Base-by-base conservation (phyloP, 768 basidiomycete species). In the Coprinopsis sp. region DNA sequence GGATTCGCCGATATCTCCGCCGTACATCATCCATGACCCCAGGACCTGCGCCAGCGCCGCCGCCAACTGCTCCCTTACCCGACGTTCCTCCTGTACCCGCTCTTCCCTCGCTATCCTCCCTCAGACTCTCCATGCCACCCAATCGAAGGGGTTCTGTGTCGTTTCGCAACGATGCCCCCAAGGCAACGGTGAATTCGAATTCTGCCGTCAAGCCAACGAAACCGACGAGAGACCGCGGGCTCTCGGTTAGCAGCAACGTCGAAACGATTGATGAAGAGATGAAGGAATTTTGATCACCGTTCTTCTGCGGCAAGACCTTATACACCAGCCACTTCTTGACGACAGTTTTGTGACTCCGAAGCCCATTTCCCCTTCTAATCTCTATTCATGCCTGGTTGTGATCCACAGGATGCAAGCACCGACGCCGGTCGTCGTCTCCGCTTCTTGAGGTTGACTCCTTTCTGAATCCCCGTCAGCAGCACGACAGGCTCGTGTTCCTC, bases 51-150 rank as follows among this genome's bases (percentile, higher is more conserved):
- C 60, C 60, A 4, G 63, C 63, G 3, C 71, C 71, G 0, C 70
- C 73, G 0, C 71, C 71, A 0, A 71, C 62, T 4, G 59, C 62
- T 6, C 71, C 71, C 11, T 67, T 73, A 6, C 72, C 71, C 4
- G 69, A 66, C 4, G 43, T 69, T 1, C 69, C 38, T 23, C 54
- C 36, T 22, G 24, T 48, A 10, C 46, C 31, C 4, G 31, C 50
- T 14, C 46, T 27, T 33, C 16, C 24, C 6, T 16, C 18, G 37
- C 11, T 16, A 19, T 10, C 10, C 4, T 6, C 10, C 14, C 45
- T 46, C 4, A 47, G 47, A 29, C 16, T 33, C 3, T 31, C 50
- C 18, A 40, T 51, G 13, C 40, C 50, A 22, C 44, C 22, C 23
- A 50, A 49, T 34, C 45, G 48, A 24, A 31, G 28, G 14, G 34